Conservation (phyloP, 208 protist species). For the Crithidia thermophila region DNA sequence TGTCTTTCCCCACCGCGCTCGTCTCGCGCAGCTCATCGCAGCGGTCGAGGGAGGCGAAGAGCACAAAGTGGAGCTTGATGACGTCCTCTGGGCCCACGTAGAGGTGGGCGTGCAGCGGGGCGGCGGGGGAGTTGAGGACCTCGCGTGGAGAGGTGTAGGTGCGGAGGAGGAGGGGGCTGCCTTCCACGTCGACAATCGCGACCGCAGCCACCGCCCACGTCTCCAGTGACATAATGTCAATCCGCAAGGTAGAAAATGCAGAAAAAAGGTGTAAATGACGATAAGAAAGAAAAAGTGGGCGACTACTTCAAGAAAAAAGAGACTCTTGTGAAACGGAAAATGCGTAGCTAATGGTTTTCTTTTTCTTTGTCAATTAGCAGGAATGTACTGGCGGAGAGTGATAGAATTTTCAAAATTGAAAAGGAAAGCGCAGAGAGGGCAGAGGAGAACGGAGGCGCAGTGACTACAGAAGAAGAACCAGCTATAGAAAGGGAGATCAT, state of each 20-base stretch:
- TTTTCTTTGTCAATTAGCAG: no score
- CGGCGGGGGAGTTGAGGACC: conserved; percentile 52
- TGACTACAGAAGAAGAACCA: conserved; percentile 8
- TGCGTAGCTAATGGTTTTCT: no score
- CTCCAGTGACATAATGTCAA: conserved; percentile 32
- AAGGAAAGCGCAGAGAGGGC: conserved; percentile 2
- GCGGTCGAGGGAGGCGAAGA: conserved; percentile 79
- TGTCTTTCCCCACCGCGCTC: conserved; percentile 3
- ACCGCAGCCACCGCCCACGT: conserved; percentile 79
- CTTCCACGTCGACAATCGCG: conserved; percentile 58
- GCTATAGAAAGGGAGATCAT: background rate
- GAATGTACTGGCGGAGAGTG: no score
- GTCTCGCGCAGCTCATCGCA: conserved; percentile 60
- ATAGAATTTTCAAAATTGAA: no score
- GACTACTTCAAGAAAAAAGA: background rate
- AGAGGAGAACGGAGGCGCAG: conserved; percentile 1
- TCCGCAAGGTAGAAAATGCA: conserved; percentile 7
- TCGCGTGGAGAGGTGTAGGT: conserved; percentile 63
- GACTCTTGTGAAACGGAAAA: no score
- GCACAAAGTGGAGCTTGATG: conserved; percentile 72
- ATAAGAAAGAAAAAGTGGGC: background rate
- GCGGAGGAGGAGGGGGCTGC: conserved; percentile 65
- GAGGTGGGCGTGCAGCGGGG: conserved; percentile 66
- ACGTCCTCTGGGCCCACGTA: conserved; percentile 79
- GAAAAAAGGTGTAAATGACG: background rate